Conservation (phyloP, 352 stramenopile species). For the Phytophthora rubi region DNA sequence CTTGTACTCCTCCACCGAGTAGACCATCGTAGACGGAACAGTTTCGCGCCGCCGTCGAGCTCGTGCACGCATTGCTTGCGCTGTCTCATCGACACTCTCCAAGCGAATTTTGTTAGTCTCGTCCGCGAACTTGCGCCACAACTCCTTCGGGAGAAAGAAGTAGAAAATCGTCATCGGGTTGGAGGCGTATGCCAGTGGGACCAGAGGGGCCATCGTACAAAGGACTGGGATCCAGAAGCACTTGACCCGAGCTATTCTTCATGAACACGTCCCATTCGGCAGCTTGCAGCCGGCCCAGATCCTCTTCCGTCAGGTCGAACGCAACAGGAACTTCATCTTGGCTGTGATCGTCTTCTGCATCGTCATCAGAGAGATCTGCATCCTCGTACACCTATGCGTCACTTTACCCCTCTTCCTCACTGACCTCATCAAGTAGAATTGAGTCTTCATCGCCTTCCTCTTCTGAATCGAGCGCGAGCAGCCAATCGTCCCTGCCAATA, state of each 20-base stretch:
- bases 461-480: neutral
- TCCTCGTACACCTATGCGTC: neutral
- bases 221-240: neutral
- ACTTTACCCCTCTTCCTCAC: no score
- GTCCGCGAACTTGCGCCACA: slow-evolving; percentile 2
- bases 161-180: slow-evolving; percentile 4
- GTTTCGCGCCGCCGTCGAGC: slow-evolving; percentile 1
- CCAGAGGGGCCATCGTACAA: slow-evolving; percentile 1
- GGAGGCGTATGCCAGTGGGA: neutral
- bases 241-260: neutral
- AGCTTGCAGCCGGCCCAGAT: neutral
- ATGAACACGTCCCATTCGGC: neutral
- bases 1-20: slow-evolving; percentile 8
- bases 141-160: slow-evolving; percentile 4
- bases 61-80: neutral
- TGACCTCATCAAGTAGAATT: neutral
- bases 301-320: no score
- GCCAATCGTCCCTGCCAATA: neutral
- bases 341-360: neutral
- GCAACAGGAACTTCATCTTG: neutral
- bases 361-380: neutral
- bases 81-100: neutral
- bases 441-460: neutral
- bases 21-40: neutral
- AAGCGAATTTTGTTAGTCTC: neutral